These are phyloP conservation scores for Pichia sp. DNA, from an alignment of 1,139 yeast genomes.

Conservation along the genomic window DNA sequence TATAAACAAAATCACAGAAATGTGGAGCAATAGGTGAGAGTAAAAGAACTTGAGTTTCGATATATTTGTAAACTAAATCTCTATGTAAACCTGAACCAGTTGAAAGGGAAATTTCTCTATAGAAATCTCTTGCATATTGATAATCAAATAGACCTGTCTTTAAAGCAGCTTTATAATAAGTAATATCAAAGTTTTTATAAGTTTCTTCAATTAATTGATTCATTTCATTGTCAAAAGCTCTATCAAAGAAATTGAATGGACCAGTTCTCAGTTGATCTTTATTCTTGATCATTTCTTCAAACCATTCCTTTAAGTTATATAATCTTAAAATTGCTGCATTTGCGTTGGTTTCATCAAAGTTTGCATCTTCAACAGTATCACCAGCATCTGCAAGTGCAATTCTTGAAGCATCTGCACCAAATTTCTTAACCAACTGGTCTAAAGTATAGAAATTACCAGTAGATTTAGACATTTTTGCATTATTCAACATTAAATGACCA, in stretches of 20 bases:
- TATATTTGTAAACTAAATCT: constrained; percentile 73
- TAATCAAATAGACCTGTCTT: constrained; percentile 89
- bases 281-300: constrained; percentile 61
- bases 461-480: constrained; percentile 96
- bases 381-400: constrained; percentile 99
- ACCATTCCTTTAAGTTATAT: constrained; percentile 92
- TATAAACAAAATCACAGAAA: constrained; percentile 84
- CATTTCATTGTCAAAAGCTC: constrained; percentile 92
- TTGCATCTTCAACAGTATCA: constrained; percentile 95
- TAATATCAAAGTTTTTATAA: constrained; percentile 58
- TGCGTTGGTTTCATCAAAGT: constrained; percentile 93
- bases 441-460: constrained; percentile 97
- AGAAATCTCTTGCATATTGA: constrained; percentile 93
- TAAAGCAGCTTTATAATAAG: constrained; percentile 84
- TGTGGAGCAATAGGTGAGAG: constrained; percentile 95
- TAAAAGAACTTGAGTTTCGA: constrained; percentile 78
- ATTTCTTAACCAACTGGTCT: constrained; percentile 75
- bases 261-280: constrained; percentile 63
- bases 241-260: constrained; percentile 68
- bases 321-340: constrained; percentile 96
- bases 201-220: constrained; percentile 72
- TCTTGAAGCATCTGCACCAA: constrained; percentile 97
- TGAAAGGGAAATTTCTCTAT: constrained; percentile 63
- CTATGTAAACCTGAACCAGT: constrained; percentile 64
- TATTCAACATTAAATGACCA: constrained; percentile 92